A percentile compares a stretch with the other conserved stretches of the same genome.
Evolutionary conservation across 192 early-diverging fungal species (phyloP).

Genomic region (Backusella parvicylindrica): DNA sequence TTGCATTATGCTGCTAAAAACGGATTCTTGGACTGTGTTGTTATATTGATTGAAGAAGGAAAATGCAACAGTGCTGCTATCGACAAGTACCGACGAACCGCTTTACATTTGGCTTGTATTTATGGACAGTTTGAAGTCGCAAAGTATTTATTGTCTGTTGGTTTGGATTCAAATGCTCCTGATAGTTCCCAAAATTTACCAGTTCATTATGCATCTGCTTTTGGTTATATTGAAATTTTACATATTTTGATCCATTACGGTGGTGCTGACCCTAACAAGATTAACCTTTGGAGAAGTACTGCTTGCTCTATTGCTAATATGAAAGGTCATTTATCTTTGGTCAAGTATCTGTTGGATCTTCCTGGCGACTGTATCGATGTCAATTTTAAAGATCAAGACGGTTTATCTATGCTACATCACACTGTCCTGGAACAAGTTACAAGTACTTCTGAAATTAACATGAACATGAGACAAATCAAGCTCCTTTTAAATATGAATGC

Average conservation of each 20-base stretch:
- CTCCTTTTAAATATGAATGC: conserved; percentile 32
- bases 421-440: conserved; percentile 6
- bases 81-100: conserved; percentile 28
- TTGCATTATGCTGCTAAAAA: conserved; percentile 29
- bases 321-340: conserved; percentile 50
- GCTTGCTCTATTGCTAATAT: conserved; percentile 48
- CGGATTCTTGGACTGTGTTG: conserved; percentile 25
- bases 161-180: conserved; percentile 37
- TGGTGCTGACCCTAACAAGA: conserved; percentile 30
- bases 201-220: conserved; percentile 51
- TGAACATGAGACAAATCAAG: conserved; percentile 15
- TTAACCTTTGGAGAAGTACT: conserved; percentile 49
- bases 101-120: conserved; percentile 32
- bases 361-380: conserved; percentile 31
- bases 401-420: conserved; percentile 45
- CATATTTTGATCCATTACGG: conserved; percentile 41
- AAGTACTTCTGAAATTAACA: conserved; percentile 25
- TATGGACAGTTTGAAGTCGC: conserved; percentile 44
- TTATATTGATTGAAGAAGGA: conserved; percentile 31
- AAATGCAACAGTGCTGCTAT: conserved; percentile 8
- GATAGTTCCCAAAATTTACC: conserved; percentile 46
- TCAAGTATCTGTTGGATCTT: conserved; percentile 34
- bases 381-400: conserved; percentile 47
- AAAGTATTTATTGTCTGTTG: conserved; percentile 37
- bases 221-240: conserved; percentile 38